Base-by-base conservation (phyloP, 768 basidiomycete species). In the Suillus sp. region DNA sequence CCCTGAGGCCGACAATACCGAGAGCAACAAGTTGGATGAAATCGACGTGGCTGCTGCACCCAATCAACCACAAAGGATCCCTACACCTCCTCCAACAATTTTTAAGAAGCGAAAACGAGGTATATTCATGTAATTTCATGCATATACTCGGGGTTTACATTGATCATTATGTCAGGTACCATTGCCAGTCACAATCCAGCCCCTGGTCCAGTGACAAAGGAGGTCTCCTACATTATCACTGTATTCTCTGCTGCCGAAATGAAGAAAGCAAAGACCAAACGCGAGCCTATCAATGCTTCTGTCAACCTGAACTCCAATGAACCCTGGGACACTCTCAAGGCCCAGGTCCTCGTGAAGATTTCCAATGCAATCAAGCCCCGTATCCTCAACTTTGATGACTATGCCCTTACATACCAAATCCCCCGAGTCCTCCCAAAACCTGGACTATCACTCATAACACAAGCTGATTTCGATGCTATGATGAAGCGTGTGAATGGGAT, bases 261-360 rank as follows among this genome's bases (percentile, higher is more conserved):
- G 32, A 56, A 56, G 38, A 56, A 56, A 9, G 6, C 54, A 16
- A 34, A 34, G 14, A 56, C 5, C 30, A 56, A 56, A 48, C 1
- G 4, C 3, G 4, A 45, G 43, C 43, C 43, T n/a, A n/a, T 45
- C 43, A 45, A 4, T 5, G 10, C n/a, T n/a, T 47, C 45, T 22
- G n/a, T 47, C 11, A 13, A 47, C 45, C 60, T 61, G 14, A 30
- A 22, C 60, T 37, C 45, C 0, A 6, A 61, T 38, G n/a, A 62
- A 38, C 51, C 51, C 14, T 62, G 35, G 30, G 61, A 62, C 38
- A 62, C 51, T 25, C 50, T 45, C 45, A 62, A 62, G 32, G 61
- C 61, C 5, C 61, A 62, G 18, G 25, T 62, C 11, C 61, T 62
- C 13, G 35, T 51, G 51, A 56, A 43, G 22, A 62, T 62, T 13